Evolutionary conservation across 371 early-diverging fungal species (phyloP), one percentile per base, ranked within the genome.

Genomic region (Mucor indicus): DNA sequence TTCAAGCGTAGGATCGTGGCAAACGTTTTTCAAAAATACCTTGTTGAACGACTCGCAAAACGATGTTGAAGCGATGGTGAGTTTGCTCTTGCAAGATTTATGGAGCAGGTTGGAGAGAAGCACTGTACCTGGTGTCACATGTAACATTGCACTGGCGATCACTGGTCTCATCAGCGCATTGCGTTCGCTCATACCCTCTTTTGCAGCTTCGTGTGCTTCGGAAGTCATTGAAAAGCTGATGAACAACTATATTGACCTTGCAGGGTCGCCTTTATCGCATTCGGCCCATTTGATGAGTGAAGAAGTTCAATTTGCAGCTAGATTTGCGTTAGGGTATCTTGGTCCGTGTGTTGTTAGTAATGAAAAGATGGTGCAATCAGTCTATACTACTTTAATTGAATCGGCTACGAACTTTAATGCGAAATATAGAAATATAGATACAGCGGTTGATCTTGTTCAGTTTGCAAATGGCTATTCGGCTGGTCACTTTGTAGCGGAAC

Each of bases 241-340:
- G 44, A 51, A 47, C 3, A 58, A 60, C 31, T 68, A 68, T 43
- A 46, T 67, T n/a, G 22, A 30, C 0, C n/a, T 50, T 1, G 32
- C 39, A 3, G 46, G 55, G 11, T 48, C 56, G 13, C 38, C 56
- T 6, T 23, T 59, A 12, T 59, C 64, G 0, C 52, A 64, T 23
- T 64, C 69, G 11, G 51, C 67, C 1, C 55, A 60, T 19, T 29
- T 68, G 33, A 68, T 62, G 44, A 79, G 79, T 41, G 83, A 82
- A 30, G 83, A 82, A 46, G 78, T 82, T 9, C 83, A 80, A 30
- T 82, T 77, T 58, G 80, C 77, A 1, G 78, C 74, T 2, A 48
- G 68, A 3, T 68, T 77, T 20, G 60, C 69, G 8, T 42, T 79
- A 36, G 79, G 79, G 0, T 69, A 75, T 47, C 50, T 82, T 24